Conservation (phyloP, 1,284 basidiomycete species). For the Pholiota adiposa region DNA sequence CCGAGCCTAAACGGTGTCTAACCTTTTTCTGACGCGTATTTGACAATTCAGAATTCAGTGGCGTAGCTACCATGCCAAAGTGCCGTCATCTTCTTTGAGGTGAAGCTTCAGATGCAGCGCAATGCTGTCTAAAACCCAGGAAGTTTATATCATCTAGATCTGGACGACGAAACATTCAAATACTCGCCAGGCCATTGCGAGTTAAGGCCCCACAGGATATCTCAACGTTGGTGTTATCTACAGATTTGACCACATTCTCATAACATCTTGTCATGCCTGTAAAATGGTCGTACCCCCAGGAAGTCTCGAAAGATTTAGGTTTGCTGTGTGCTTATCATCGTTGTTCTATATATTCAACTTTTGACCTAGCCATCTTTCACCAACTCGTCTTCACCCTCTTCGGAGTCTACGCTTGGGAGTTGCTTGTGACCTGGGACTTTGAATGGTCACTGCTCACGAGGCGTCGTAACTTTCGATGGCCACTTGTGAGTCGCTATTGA, state of each 20-base stretch:
- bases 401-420: constrained; percentile 71
- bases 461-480: constrained; percentile 63
- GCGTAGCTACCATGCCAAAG: constrained; percentile 9
- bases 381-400: constrained; percentile 63
- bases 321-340: constrained; percentile 18
- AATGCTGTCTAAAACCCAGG: not conserved
- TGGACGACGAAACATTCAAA: not conserved
- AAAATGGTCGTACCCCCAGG: constrained; percentile 55
- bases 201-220: not conserved
- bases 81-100: constrained; percentile 5
- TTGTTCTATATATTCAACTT: not conserved
- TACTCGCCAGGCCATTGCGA: not conserved
- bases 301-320: constrained; percentile 54
- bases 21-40: constrained; percentile 7
- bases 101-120: constrained; percentile 3
- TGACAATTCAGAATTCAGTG: constrained; percentile 2
- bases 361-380: constrained; percentile 51
- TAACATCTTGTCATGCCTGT: constrained; percentile 51
- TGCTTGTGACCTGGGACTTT: constrained; percentile 63
- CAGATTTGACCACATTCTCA: no score
- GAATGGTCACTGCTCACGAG: constrained; percentile 65
- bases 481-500: constrained; percentile 49
- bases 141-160: not conserved
- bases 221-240: no score
- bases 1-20: not conserved